phyloP scores from a whole-genome alignment of 352 stramenopile species.

The Phytophthora crassamura region DNA sequence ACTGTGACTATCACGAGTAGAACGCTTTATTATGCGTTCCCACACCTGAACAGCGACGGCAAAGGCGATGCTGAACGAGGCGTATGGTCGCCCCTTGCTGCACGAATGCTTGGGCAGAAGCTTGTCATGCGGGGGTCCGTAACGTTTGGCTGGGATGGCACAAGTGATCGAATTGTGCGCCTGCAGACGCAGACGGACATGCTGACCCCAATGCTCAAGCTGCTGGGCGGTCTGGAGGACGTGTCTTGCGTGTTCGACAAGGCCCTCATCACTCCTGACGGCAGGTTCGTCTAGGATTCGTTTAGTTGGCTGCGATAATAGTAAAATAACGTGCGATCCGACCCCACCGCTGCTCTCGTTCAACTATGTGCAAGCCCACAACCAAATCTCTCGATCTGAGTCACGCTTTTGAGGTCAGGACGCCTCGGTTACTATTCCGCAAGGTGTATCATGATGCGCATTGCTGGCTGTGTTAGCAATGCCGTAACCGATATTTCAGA shows the following conservation, averaged over 20 bases:
- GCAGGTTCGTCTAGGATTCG: too few relatives aligned
- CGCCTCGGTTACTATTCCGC: too few relatives aligned
- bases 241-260: slow-evolving; percentile 1
- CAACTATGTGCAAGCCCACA: too few relatives aligned
- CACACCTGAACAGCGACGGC: slow-evolving; percentile 14
- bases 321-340: too few relatives aligned
- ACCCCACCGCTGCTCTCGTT: too few relatives aligned
- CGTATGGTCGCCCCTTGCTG: slow-evolving; percentile 1
- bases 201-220: slow-evolving; percentile 5
- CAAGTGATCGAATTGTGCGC: neutral
- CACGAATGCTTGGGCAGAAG: neutral
- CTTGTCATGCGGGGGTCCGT: slow-evolving; percentile 9
- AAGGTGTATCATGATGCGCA: too few relatives aligned
- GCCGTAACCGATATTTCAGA: too few relatives aligned
- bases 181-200: neutral
- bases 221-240: slow-evolving; percentile 6
- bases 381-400: too few relatives aligned
- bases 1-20: slow-evolving; percentile 4
- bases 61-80: slow-evolving; percentile 2
- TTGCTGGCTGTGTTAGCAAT: too few relatives aligned
- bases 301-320: too few relatives aligned
- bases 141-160: slow-evolving; percentile 1
- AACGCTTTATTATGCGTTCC: slow-evolving; percentile 1
- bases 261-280: too few relatives aligned
- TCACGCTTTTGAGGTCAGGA: too few relatives aligned